A percentile compares a stretch with the other conserved stretches of the same genome.
phyloP scores from a whole-genome alignment of 176 grass and related monocot species.

The barley (Hordeum vulgare) region MorexV3_pseudomolecules_assembly NC_058520.1:93961142-93961641 shows the following conservation, averaged over 20 bases:
- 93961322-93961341: slow-evolving; percentile 38
- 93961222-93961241: slow-evolving; percentile 66
- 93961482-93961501: not conserved
- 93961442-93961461: slow-evolving; percentile 26
- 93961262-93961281: slow-evolving; percentile 7
- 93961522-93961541: slow-evolving; percentile 1
- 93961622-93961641: slow-evolving; percentile 11
- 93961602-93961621: not conserved
- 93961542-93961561: slow-evolving; percentile 23
- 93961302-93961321: slow-evolving; percentile 33
- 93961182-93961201: slow-evolving; percentile 48
- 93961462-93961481: slow-evolving; percentile 25
- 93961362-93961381: not conserved
- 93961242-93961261: slow-evolving; percentile 19
- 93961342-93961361: slow-evolving; percentile 18
- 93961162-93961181: slow-evolving; percentile 81
- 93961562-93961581: slow-evolving; percentile 18
- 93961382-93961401: not conserved
- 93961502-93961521: not conserved
- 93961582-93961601: not conserved
- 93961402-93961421: not conserved
- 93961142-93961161: slow-evolving; percentile 31
- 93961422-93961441: slow-evolving; percentile 21
- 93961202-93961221: slow-evolving; percentile 48
- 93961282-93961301: not conserved